These are phyloP conservation scores for Clonostachys byssicola DNA, from an alignment of 2,329 filamentous ascomycete species.

Conservation along the genomic window DNA sequence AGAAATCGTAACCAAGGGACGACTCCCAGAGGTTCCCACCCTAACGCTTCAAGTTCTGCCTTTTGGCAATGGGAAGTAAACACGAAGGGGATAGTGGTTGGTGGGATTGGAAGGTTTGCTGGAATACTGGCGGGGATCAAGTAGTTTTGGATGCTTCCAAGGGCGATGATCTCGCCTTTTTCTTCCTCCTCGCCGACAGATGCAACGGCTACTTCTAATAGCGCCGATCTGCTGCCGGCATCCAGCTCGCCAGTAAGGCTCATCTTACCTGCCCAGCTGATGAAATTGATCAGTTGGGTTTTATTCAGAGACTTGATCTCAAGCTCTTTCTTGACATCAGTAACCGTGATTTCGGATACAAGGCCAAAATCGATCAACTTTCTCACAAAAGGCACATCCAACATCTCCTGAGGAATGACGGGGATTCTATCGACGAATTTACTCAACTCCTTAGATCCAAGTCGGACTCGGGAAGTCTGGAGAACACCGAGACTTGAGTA, in stretches of 20 bases:
- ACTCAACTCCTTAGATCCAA: constrained; percentile 61
- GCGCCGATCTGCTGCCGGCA: constrained; percentile 55
- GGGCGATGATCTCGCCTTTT: constrained; percentile 68
- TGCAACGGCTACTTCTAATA: constrained; percentile 79
- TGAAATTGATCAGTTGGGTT: constrained; percentile 74
- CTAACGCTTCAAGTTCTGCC: constrained; percentile 71
- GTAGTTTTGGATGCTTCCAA: constrained; percentile 72
- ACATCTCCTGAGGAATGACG: constrained; percentile 73
- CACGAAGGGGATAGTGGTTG: constrained; percentile 78
- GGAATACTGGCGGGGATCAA: constrained; percentile 76
- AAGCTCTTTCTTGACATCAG: constrained; percentile 80
- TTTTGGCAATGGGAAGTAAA: constrained; percentile 68
- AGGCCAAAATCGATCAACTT: constrained; percentile 82
- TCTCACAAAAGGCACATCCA: constrained; percentile 69
- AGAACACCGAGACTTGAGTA: constrained; percentile 85
- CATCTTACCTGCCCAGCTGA: constrained; percentile 78
- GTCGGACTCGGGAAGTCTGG: constrained; percentile 76
- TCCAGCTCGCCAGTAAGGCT: constrained; percentile 71
- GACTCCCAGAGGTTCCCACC: constrained; percentile 82
- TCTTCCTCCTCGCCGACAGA: constrained; percentile 58
- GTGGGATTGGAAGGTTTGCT: constrained; percentile 74
- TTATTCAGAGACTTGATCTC: constrained; percentile 77
- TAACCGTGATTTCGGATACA: constrained; percentile 80
- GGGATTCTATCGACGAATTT: constrained; percentile 87
- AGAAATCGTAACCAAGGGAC: constrained; percentile 83